Evolutionary conservation across 2,329 filamentous ascomycete genomes (phyloP), one percentile per base, ranked within the genome.

Genomic region (Daldinia eschscholtzii): DNA sequence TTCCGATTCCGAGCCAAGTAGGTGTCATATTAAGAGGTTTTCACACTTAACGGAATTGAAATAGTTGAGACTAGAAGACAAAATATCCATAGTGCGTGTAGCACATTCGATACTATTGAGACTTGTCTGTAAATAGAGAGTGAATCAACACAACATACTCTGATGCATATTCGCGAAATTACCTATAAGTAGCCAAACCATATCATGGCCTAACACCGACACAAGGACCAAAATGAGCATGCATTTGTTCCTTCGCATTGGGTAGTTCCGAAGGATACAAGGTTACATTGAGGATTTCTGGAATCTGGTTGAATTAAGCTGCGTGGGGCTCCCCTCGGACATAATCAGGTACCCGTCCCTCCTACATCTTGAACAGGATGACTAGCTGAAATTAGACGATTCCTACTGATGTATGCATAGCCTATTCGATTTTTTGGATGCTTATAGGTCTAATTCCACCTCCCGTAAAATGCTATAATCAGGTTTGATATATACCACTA

Each of bases 301-400:
- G n/a, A 30, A 30, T 28, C 26, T 50, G 13, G 26, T 50, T 50
- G 26, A 30, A 30, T 30, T 30, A 50, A 50, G 26, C 46, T 50
- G 26, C 26, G 46, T 50, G 26, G 46, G 26, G 26, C 26, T 50
- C 6, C 23, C 26, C 46, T 18, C 6, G 18, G 13, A 5, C 26
- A 30, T 30, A 30, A 50, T 50, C 46, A 50, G 46, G 46, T 50
- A 50, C 46, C 46, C 46, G 46, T 50, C 46, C 46, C 46, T 50
- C 13, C 26, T 50, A 26, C 26, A 30, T 50, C 26, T 30, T 10
- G 26, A 50, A 26, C 6, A 6, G 46, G 46, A 23, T 50, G 20
- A 30, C 28, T 50, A 15, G 26, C 26, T 30, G 26, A n/a, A 33
- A 30, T 30, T 30, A 50, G 26, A 30, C 26, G 4, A n/a, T 50